Evolutionary conservation across 805 yeast genomes (phyloP).

Genomic region (Yamadazyma philogaea): DNA sequence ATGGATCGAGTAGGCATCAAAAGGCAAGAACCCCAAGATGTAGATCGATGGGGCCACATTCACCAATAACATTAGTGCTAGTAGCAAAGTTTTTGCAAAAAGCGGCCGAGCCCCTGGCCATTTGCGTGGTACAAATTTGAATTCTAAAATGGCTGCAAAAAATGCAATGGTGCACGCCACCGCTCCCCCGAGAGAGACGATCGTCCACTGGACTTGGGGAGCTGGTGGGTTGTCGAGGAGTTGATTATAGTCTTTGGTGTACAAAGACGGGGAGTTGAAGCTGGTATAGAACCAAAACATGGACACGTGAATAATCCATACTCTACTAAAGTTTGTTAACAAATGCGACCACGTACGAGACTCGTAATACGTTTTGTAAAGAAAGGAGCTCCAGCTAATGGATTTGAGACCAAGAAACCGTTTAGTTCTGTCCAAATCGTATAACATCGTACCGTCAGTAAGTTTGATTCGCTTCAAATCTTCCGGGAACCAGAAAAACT

Average conservation of each 20-base stretch:
- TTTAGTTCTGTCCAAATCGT: constrained; percentile 24
- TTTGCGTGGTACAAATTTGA: constrained; percentile 24
- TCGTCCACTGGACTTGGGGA: constrained; percentile 41
- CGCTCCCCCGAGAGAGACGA: constrained; percentile 45
- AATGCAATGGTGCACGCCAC: constrained; percentile 34
- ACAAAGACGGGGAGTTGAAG: constrained; percentile 49
- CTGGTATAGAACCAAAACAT: constrained; percentile 53
- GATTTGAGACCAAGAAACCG: constrained; percentile 30
- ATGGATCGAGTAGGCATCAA: constrained; percentile 21
- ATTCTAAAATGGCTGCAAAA: constrained; percentile 24
- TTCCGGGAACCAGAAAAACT: constrained; percentile 46
- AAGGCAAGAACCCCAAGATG: constrained; percentile 24
- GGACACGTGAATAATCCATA: constrained; percentile 51
- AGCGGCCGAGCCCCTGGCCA: constrained; percentile 22
- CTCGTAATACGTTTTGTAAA: constrained; percentile 47
- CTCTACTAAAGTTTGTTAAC: constrained; percentile 47
- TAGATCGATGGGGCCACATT: constrained; percentile 30
- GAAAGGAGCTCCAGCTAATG: constrained; percentile 40
- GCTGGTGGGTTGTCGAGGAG: constrained; percentile 44
- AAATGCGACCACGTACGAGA: constrained; percentile 50
- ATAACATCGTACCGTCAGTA: constrained; percentile 28
- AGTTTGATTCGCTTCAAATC: constrained; percentile 33
- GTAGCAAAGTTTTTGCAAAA: constrained; percentile 15
- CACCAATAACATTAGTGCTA: constrained; percentile 16
- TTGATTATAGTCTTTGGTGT: constrained; percentile 42